Percentiles rank a stretch among this genome's conserved stretches.
These are phyloP conservation scores for Nemania sp. DNA, from an alignment of 2,329 filamentous ascomycete species.

Conservation along the genomic window DNA sequence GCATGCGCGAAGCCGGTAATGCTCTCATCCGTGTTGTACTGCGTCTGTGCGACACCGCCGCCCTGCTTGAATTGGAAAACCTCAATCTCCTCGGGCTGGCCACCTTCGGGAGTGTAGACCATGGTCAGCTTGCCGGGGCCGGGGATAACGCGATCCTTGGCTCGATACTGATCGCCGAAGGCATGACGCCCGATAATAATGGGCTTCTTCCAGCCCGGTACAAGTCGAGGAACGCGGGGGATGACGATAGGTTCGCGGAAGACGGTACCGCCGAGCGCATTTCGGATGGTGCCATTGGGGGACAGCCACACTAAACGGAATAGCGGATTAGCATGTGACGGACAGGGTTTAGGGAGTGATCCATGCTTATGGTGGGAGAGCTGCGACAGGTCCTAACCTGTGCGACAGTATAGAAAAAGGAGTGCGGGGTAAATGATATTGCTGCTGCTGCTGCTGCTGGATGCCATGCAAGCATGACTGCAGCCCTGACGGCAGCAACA, in stretches of 20 bases:
- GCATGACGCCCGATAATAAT: conserved; percentile 99
- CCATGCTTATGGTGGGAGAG: background rate
- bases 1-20: conserved; percentile 96
- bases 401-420: conserved; percentile 25
- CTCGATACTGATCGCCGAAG: conserved; percentile 98
- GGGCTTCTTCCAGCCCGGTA: conserved; percentile 98
- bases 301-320: conserved; percentile 86
- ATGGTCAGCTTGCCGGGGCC: conserved; percentile 91
- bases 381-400: conserved; percentile 13
- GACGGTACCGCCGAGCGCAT: conserved; percentile 87
- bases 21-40: conserved; percentile 98
- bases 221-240: conserved; percentile 88
- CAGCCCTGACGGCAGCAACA: conserved; percentile 14
- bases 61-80: conserved; percentile 90
- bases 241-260: conserved; percentile 99
- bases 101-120: conserved; percentile 90
- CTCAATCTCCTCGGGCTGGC: conserved; percentile 85
- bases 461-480: conserved; percentile 44
- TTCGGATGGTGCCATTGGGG: conserved; percentile 90
- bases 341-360: conserved; percentile 13
- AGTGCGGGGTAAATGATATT: conserved; percentile 30
- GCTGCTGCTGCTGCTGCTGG: conserved; percentile 14
- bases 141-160: conserved; percentile 87
- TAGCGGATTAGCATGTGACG: conserved; percentile 32
- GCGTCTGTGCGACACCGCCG: conserved; percentile 90